A percentile compares a stretch with the other conserved stretches of the same genome.
Conservation (phyloP, 768 basidiomycete genomes). For the Lactarius sp. region DNA sequence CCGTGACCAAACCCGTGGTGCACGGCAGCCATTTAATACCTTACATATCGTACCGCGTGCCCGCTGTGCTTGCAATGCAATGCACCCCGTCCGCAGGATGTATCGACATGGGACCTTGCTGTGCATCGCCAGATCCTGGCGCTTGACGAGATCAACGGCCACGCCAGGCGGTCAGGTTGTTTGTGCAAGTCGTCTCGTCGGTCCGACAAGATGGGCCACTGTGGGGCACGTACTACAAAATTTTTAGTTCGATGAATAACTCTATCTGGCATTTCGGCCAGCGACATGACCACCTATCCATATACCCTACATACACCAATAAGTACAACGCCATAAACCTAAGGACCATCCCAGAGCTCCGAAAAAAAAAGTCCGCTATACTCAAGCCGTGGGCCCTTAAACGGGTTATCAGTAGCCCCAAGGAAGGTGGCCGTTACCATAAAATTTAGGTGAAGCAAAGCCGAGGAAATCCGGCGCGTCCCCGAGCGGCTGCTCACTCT, state of each 20-base stretch:
- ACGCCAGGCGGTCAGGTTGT: background rate
- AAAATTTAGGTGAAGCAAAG: constrained; percentile 8
- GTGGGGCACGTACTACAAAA: no score
- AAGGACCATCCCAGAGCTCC: background rate
- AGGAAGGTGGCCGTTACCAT: background rate
- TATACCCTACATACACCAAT: background rate
- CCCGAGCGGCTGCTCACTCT: constrained; percentile 15
- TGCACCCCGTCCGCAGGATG: background rate
- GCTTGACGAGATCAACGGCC: no score
- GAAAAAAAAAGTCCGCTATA: background rate
- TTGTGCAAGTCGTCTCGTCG: background rate
- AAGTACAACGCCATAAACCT: background rate
- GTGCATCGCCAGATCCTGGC: background rate
- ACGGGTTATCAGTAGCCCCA: background rate
- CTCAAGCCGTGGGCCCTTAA: background rate
- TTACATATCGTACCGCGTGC: background rate
- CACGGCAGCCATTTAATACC: background rate
- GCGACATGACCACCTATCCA: constrained; percentile 9
- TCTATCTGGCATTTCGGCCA: constrained; percentile 6
- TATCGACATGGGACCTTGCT: no score
- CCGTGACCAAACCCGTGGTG: background rate
- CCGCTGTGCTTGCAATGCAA: background rate
- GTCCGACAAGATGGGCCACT: no score
- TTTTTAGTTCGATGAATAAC: background rate
- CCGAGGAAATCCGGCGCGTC: constrained; percentile 6